Percentiles rank a stretch among this genome's conserved stretches.
phyloP scores from a whole-genome alignment of 2,329 filamentous ascomycete genomes.

The Ambrosiella cleistominuta region DNA sequence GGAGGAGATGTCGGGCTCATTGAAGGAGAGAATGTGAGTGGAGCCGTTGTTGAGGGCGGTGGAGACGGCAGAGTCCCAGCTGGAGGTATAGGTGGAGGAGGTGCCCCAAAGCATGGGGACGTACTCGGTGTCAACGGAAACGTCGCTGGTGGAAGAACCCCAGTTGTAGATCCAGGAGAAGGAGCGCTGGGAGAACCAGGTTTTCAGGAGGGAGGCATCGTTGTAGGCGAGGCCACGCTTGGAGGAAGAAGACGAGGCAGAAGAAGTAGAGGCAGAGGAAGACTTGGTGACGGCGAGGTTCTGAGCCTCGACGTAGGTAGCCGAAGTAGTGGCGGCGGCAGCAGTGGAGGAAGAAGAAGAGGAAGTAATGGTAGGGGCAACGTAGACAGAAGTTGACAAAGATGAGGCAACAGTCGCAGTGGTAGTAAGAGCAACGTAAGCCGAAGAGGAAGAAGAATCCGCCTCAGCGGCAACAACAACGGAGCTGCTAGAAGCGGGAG shows the following conservation, averaged over 20 bases:
- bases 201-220: conserved; percentile 31
- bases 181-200: conserved; percentile 26
- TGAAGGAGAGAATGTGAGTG: conserved; percentile 47
- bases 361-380: conserved; percentile 7
- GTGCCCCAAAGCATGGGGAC: conserved; percentile 52
- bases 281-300: conserved; percentile 1
- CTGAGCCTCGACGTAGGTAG: conserved; percentile 13
- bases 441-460: conserved; percentile 1
- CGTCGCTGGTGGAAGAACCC: conserved; percentile 29
- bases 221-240: conserved; percentile 59
- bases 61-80: conserved; percentile 34
- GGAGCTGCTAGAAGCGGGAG: conserved; percentile 1
- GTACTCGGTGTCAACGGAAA: conserved; percentile 32
- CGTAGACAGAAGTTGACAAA: background rate
- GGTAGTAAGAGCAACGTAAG: conserved; percentile 6
- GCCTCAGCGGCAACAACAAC: background rate
- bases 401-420: conserved; percentile 4
- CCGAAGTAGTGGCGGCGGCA: conserved; percentile 7
- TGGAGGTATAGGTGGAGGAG: conserved; percentile 23
- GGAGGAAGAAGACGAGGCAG: conserved; percentile 17
- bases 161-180: conserved; percentile 52
- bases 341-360: conserved; percentile 11
- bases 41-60: conserved; percentile 35
- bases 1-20: conserved; percentile 47
- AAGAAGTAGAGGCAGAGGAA: conserved; percentile 9